These are phyloP conservation scores for Zygosaccharomyces pseudobailii DNA, from an alignment of 1,139 yeast species.

Conservation along the genomic window DNA sequence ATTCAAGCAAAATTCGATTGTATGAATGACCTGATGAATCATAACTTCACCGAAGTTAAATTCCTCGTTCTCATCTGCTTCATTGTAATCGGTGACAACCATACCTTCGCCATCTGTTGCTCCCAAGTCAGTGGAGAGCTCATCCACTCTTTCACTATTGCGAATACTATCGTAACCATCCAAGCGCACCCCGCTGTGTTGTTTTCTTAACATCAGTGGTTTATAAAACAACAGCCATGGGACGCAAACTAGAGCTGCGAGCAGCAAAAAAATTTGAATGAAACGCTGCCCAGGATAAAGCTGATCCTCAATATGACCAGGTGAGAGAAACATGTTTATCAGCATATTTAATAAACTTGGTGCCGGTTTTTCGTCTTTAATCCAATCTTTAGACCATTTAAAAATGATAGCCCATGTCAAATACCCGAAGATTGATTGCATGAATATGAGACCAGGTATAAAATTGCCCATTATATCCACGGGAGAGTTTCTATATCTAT, in stretches of 20 bases:
- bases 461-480: conserved; percentile 74
- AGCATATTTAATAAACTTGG: conserved; percentile 79
- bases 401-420: conserved; percentile 65
- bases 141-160: conserved; percentile 35
- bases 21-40: conserved; percentile 76
- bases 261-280: conserved; percentile 55
- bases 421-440: conserved; percentile 82
- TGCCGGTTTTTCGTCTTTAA: conserved; percentile 60
- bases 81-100: conserved; percentile 27
- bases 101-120: conserved; percentile 37
- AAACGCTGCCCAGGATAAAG: conserved; percentile 60
- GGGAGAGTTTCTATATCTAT: conserved; percentile 49
- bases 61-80: conserved; percentile 43
- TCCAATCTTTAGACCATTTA: conserved; percentile 80
- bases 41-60: conserved; percentile 67
- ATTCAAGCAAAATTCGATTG: conserved; percentile 73
- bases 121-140: conserved; percentile 30
- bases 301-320: conserved; percentile 65
- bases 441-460: conserved; percentile 70
- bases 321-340: conserved; percentile 74
- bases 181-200: conserved; percentile 26
- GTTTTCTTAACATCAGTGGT: conserved; percentile 47
- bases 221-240: conserved; percentile 70
- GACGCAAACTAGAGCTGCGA: conserved; percentile 65
- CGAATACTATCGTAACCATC: conserved; percentile 34